phyloP scores from a whole-genome alignment of 1,284 basidiomycete genomes.

The Gomphus sp. region DNA sequence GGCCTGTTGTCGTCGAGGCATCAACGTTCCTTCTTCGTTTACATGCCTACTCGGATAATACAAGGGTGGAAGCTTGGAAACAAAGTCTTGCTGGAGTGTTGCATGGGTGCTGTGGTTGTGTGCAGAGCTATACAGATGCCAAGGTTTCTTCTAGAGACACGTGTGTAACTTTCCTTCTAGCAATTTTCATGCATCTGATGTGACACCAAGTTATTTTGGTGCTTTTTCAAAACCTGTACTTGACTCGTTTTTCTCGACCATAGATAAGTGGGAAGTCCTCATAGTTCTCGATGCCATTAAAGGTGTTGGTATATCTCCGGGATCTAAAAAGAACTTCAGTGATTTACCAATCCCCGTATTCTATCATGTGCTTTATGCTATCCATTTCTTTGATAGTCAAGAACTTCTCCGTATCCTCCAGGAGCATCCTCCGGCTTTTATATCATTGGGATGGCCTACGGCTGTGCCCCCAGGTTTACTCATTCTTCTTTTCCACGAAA shows the following conservation, averaged over 20 bases:
- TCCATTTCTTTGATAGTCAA: conserved; percentile 46
- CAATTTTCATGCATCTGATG: conserved; percentile 3
- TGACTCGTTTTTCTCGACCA: conserved; percentile 50
- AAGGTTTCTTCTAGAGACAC: conserved; percentile 54
- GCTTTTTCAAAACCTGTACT: conserved; percentile 43
- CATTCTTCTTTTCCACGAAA: conserved; percentile 45
- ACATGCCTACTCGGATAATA: conserved; percentile 60
- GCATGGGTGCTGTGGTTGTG: conserved; percentile 55
- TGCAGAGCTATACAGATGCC: conserved; percentile 51
- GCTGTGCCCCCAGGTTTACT: conserved; percentile 50
- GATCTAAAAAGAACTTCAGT: conserved; percentile 23
- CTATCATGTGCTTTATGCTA: conserved; percentile 62
- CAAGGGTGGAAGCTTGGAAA: conserved; percentile 55
- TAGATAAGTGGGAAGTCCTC: conserved; percentile 59
- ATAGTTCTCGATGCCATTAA: conserved; percentile 37
- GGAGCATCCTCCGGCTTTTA: conserved; percentile 26
- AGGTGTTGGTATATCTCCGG: conserved; percentile 24
- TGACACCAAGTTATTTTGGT: conserved; percentile 50
- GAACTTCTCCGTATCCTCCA: conserved; percentile 39
- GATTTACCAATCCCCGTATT: conserved; percentile 38
- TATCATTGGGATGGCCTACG: conserved; percentile 43
- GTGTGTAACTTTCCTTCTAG: conserved; percentile 37
- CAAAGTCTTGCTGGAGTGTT: conserved; percentile 46
- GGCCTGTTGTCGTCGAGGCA: conserved; percentile 41
- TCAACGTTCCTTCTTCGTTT: conserved; percentile 75